Conservation (phyloP, 2,329 filamentous ascomycete genomes). For the Lasiodiplodia citricola region DNA sequence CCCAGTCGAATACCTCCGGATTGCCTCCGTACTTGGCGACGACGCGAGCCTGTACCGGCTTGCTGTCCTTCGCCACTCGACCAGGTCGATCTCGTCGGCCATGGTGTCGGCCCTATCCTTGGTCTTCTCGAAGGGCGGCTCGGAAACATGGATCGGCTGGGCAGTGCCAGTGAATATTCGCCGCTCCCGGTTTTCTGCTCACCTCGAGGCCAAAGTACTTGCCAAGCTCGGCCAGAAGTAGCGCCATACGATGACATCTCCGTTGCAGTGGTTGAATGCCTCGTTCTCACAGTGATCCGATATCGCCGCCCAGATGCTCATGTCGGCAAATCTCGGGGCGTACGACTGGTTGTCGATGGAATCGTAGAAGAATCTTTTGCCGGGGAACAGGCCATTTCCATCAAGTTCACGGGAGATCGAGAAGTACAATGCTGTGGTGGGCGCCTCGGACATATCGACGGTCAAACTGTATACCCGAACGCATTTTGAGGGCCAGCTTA, state of each 20-base stretch:
- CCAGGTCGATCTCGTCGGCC: not conserved
- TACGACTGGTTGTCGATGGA: conserved; percentile 43
- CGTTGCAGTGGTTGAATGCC: conserved; percentile 51
- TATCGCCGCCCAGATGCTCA: conserved; percentile 45
- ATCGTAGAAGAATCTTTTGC: conserved; percentile 41
- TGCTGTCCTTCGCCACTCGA: not conserved
- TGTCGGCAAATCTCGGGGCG: conserved; percentile 41
- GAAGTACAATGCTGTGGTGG: conserved; percentile 49
- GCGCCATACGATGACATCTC: conserved; percentile 46
- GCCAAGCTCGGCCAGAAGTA: conserved; percentile 50
- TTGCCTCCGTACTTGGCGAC: not conserved
- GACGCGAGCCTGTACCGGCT: not conserved
- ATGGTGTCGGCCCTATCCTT: not conserved
- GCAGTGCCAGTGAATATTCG: too few relatives aligned
- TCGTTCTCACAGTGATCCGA: conserved; percentile 41
- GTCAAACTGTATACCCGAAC: not conserved
- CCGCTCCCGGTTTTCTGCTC: not conserved
- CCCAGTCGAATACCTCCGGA: not conserved
- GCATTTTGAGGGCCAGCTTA: not conserved
- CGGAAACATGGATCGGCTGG: not conserved
- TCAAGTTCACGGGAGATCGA: conserved; percentile 43
- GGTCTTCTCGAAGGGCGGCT: not conserved
- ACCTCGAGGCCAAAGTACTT: conserved; percentile 40
- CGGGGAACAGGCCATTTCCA: conserved; percentile 42
- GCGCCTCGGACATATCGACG: conserved; percentile 47